Base-by-base conservation (phyloP, 352 stramenopile species). In the Pythium vanterpoolii region DNA sequence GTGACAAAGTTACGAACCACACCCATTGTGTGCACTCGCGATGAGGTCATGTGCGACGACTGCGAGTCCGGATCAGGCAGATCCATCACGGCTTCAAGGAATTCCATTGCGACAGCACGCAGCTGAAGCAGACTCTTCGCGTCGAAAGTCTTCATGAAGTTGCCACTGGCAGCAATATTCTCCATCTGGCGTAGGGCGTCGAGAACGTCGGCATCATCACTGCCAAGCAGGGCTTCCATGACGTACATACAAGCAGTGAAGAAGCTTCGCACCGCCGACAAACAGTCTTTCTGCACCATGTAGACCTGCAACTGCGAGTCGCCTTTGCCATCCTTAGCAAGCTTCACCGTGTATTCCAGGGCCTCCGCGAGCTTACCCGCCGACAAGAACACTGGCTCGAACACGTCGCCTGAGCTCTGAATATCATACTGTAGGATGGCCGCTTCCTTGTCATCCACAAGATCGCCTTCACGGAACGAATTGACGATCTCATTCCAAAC, bases 1-100 rank as follows among this genome's bases (percentile, higher is more conserved):
- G 59, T 74, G 16, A 94, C 85, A 76, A 94, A 94, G 76, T 93
- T 94, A 49, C 85, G 85, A 27, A 90, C 89, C 34, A 93, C 78
- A 54, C 85, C 85, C 57, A 94, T 82, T n/a, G 82, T 85, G 61
- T 94, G 85, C 14, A 93, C 78, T 33, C 68, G 71, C 0, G 76
- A 71, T 14, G 77, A 75, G 7, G 70, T 73, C 28, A 92, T 76
- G 52, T 92, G 80, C 62, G 83, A 78, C 4, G 80, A 92, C 58
- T 72, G 73, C 13, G 74, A 68, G 8, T 93, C 83, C 2, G 86
- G 86, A 54, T 95, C 86, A 10, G 84, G 82, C 31, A 95, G 53
- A 53, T 95, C 86, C 31, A 95, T 28, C 47, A 95, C 87, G 28
- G 86, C 79, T 58, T 93, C 86, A 5, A 95, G 48, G 9, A 95